Conservation (phyloP, 2,329 filamentous ascomycete genomes). For the Pseudonectria foliicola region DNA sequence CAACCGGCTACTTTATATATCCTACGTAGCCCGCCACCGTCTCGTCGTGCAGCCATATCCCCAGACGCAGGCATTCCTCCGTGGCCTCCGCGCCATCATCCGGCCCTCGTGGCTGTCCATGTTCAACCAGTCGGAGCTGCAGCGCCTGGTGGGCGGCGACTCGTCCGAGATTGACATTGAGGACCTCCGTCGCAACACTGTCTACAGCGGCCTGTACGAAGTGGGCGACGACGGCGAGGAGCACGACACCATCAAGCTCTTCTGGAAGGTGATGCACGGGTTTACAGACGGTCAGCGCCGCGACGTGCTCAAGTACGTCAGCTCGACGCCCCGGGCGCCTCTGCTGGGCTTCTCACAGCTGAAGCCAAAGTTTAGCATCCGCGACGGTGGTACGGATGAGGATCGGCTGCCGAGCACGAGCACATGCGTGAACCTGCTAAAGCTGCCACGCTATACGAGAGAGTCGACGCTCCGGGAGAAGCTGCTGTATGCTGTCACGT, state of each 20-base stretch:
- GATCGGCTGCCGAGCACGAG: slow-evolving; percentile 88
- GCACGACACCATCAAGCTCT: slow-evolving; percentile 76
- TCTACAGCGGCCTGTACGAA: slow-evolving; percentile 80
- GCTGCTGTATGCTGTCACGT: slow-evolving; percentile 80
- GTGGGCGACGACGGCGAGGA: slow-evolving; percentile 85
- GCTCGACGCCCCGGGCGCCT: slow-evolving; percentile 83
- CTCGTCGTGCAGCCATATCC: slow-evolving; percentile 69
- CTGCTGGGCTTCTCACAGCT: slow-evolving; percentile 82
- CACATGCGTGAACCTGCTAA: slow-evolving; percentile 91
- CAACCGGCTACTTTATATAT: slow-evolving; percentile 91
- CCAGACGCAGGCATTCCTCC: slow-evolving; percentile 85
- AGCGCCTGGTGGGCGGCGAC: slow-evolving; percentile 87
- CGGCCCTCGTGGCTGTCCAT: slow-evolving; percentile 90
- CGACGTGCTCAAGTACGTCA: slow-evolving; percentile 92
- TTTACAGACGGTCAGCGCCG: slow-evolving; percentile 71
- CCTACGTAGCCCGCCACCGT: slow-evolving; percentile 80
- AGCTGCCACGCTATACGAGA: slow-evolving; percentile 74
- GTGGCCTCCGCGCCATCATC: slow-evolving; percentile 80
- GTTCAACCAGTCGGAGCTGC: slow-evolving; percentile 96
- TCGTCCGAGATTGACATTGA: slow-evolving; percentile 78
- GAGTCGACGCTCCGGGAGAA: slow-evolving; percentile 65
- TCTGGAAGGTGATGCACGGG: slow-evolving; percentile 81
- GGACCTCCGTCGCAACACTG: slow-evolving; percentile 76
- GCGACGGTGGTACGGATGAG: slow-evolving; percentile 54
- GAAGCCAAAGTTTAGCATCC: slow-evolving; percentile 79